Evolutionary conservation across 1,284 basidiomycete genomes (phyloP), one percentile per base, ranked within the genome.

Genomic region (Pisolithus thermaeus): DNA sequence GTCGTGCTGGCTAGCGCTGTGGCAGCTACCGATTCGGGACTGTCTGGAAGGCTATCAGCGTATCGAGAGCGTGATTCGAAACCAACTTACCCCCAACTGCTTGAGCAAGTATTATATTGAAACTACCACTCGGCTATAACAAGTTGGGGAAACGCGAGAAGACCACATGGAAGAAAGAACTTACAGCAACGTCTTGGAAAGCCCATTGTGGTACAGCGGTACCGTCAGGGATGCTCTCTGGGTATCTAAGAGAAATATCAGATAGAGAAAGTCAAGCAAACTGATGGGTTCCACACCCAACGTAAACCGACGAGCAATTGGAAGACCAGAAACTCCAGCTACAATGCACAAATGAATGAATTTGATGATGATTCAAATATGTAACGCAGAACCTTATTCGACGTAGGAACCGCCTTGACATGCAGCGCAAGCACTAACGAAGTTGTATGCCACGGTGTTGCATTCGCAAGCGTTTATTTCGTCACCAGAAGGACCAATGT

Each of bases 131-230:
- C 8, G n/a, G 22, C 66, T 66, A 23, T n/a, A 12, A 8, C 40
- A 22, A 12, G 23, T 41, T 41, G 54, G 0, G 9, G 38, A 38
- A 9, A n/a, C n/a, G n/a, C n/a, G n/a, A n/a, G n/a, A n/a, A n/a
- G n/a, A n/a, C 32, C 11, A 25, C 12, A 7, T 4, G 0, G 3
- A 8, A 4, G 30, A 41, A 28, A 35, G 1, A 40, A 18, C 66
- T 35, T 58, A 69, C 66, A 20, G 58, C 54, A 48, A 71, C 61
- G 3, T 65, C 54, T 48, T 65, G 56, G 37, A 58, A 69, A 3
- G 67, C 69, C 67, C 67, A 69, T 7, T 56, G 50, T 22, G 67
- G 67, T 2, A 71, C 47, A 1, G 55, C 50, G 11, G 68, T 69
- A 8, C 62, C 62, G 8, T 3, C 12, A 8, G 66, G 66, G 40